Conservation (phyloP, 2,329 filamentous ascomycete species). For the Fusarium albidum region DNA sequence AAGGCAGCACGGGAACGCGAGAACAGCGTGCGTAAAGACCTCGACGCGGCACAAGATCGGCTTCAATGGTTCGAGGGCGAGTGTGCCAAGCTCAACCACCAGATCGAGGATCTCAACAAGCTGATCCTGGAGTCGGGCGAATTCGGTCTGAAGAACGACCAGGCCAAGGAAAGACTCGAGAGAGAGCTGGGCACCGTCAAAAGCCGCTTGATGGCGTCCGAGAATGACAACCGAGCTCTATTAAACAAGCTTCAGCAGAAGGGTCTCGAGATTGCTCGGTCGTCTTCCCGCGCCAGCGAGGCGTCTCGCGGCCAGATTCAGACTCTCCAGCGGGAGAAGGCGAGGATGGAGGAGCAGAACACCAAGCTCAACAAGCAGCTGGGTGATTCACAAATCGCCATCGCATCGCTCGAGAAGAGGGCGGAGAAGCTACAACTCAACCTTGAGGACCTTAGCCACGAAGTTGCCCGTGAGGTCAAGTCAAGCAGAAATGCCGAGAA, state of each 20-base stretch:
- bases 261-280: conserved; percentile 92
- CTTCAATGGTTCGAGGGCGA: conserved; percentile 83
- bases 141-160: conserved; percentile 89
- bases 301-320: conserved; percentile 79
- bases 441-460: conserved; percentile 91
- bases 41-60: conserved; percentile 80
- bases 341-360: conserved; percentile 83
- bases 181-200: conserved; percentile 91
- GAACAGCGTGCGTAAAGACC: conserved; percentile 76
- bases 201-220: conserved; percentile 86
- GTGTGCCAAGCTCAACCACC: conserved; percentile 75
- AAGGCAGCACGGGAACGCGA: conserved; percentile 83
- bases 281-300: conserved; percentile 85
- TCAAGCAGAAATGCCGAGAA: conserved; percentile 91
- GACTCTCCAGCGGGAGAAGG: conserved; percentile 83
- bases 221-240: conserved; percentile 95
- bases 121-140: conserved; percentile 89
- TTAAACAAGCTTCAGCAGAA: conserved; percentile 98
- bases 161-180: conserved; percentile 92
- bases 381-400: conserved; percentile 82
- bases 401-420: conserved; percentile 89
- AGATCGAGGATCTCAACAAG: conserved; percentile 87
- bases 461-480: conserved; percentile 89
- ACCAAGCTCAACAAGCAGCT: conserved; percentile 83
- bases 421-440: conserved; percentile 90